These are phyloP conservation scores for Fusarium coffeatum DNA, from an alignment of 2,329 filamentous ascomycete species.

Conservation along the genomic window DNA sequence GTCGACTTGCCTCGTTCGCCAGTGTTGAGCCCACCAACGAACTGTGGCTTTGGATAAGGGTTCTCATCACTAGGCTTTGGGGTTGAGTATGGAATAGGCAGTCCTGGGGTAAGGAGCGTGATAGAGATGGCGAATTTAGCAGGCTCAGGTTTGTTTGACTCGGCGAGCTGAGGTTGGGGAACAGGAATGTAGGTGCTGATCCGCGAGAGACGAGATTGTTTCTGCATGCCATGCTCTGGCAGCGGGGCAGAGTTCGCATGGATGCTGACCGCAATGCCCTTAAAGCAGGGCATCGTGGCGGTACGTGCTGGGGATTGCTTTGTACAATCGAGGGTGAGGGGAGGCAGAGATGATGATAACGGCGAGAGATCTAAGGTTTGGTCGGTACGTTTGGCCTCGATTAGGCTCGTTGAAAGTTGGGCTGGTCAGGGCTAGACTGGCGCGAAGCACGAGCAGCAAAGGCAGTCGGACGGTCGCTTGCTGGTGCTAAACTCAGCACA, in stretches of 20 bases:
- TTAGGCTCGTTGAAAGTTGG: constrained; percentile 24
- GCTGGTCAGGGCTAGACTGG: constrained; percentile 16
- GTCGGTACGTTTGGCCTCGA: constrained; percentile 20
- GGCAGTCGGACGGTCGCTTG: constrained; percentile 31
- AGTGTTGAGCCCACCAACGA: constrained; percentile 76
- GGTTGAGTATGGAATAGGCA: constrained; percentile 91
- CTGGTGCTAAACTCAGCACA: constrained; percentile 29
- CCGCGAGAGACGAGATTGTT: constrained; percentile 87
- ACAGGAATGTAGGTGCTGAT: constrained; percentile 99
- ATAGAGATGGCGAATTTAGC: constrained; percentile 99
- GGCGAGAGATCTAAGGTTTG: constrained; percentile 26
- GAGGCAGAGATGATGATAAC: constrained; percentile 34
- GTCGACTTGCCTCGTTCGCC: constrained; percentile 61
- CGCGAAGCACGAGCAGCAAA: constrained; percentile 30
- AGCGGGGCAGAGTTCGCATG: constrained; percentile 85
- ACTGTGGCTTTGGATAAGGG: constrained; percentile 83
- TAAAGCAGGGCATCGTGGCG: constrained; percentile 89
- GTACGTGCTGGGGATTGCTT: constrained; percentile 22
- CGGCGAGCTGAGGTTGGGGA: constrained; percentile 79
- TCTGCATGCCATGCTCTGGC: constrained; percentile 93
- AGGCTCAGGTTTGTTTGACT: constrained; percentile 83
- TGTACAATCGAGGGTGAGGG: constrained; percentile 31
- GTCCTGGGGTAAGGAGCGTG: constrained; percentile 87
- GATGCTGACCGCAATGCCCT: constrained; percentile 98
- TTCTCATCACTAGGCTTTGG: constrained; percentile 82